Conservation (phyloP, 169 alveolate genomes). For the Plasmodium coatneyi region DNA sequence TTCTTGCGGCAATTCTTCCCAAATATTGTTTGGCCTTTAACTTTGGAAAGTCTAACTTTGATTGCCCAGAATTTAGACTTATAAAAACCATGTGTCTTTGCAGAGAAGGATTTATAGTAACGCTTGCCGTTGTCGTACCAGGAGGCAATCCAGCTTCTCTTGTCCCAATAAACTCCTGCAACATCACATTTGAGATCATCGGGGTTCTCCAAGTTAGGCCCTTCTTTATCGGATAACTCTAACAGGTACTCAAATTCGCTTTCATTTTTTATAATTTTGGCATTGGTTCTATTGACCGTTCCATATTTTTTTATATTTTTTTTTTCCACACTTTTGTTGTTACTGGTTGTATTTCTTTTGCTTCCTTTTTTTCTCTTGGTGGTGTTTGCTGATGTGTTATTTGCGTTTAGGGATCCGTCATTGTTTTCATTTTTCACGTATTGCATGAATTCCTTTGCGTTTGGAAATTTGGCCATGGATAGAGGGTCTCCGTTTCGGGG, state of each 20-base stretch:
- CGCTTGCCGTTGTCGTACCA: slow-evolving; percentile 88
- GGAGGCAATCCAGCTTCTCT: slow-evolving; percentile 90
- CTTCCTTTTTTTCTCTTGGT: slow-evolving; percentile 31
- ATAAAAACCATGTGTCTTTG: slow-evolving; percentile 88
- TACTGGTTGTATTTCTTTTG: slow-evolving; percentile 16
- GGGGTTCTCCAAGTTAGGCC: slow-evolving; percentile 79
- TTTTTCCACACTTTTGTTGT: slow-evolving; percentile 42
- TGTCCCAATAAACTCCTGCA: slow-evolving; percentile 91
- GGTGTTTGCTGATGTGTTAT: not conserved
- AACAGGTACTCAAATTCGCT: slow-evolving; percentile 85
- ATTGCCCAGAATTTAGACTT: slow-evolving; percentile 88
- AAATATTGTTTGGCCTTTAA: slow-evolving; percentile 74
- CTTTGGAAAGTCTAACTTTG: slow-evolving; percentile 85
- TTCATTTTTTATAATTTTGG: slow-evolving; percentile 74
- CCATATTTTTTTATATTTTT: slow-evolving; percentile 21
- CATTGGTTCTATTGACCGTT: slow-evolving; percentile 11
- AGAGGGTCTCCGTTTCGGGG: not conserved
- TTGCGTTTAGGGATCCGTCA: not conserved
- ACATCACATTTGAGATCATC: slow-evolving; percentile 84
- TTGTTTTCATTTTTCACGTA: not conserved
- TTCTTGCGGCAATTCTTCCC: slow-evolving; percentile 39
- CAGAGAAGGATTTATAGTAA: slow-evolving; percentile 86
- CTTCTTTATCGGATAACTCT: slow-evolving; percentile 78
- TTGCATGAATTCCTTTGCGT: not conserved
- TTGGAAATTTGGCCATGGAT: not conserved